These are phyloP conservation scores for Pleomassaria siparia DNA, from an alignment of 2,329 filamentous ascomycete species.

Conservation along the genomic window DNA sequence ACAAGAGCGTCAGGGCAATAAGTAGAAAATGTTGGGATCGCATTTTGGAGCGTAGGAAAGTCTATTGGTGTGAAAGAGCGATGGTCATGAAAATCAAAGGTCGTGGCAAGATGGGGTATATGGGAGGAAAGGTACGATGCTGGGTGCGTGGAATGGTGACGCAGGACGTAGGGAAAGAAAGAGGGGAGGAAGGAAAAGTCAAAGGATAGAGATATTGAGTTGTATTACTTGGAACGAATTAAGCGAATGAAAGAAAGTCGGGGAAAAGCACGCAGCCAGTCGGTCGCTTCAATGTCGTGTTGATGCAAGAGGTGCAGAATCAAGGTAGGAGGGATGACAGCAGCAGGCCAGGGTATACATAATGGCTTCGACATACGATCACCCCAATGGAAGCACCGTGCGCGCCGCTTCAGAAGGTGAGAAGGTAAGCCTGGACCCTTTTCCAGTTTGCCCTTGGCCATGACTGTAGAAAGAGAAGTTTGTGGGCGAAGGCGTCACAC, in stretches of 20 bases:
- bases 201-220: slow-evolving; percentile 2
- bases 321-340: slow-evolving; percentile 1
- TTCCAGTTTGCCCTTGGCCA: slow-evolving; percentile 4
- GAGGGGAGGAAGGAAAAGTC: slow-evolving; percentile 5
- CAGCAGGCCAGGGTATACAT: slow-evolving; percentile 14
- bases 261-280: slow-evolving; percentile 5
- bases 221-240: slow-evolving; percentile 1
- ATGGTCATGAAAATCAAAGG: slow-evolving; percentile 26
- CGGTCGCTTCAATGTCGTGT: slow-evolving; percentile 6
- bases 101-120: slow-evolving; percentile 6
- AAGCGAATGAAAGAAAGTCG: not conserved
- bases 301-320: slow-evolving; percentile 11
- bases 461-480: slow-evolving; percentile 7
- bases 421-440: slow-evolving; percentile 24
- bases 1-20: slow-evolving; percentile 26
- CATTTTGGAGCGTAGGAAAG: slow-evolving; percentile 24
- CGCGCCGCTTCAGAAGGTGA: slow-evolving; percentile 1
- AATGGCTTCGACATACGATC: slow-evolving; percentile 25
- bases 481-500: slow-evolving; percentile 35
- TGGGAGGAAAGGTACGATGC: slow-evolving; percentile 19
- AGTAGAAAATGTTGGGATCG: slow-evolving; percentile 28
- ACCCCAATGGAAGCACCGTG: slow-evolving; percentile 25
- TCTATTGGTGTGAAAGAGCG: slow-evolving; percentile 12
- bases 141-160: not conserved
- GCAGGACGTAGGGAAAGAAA: not conserved